Evolutionary conservation across 1,284 basidiomycete species (phyloP).

Genomic region (Sutorius eximius): DNA sequence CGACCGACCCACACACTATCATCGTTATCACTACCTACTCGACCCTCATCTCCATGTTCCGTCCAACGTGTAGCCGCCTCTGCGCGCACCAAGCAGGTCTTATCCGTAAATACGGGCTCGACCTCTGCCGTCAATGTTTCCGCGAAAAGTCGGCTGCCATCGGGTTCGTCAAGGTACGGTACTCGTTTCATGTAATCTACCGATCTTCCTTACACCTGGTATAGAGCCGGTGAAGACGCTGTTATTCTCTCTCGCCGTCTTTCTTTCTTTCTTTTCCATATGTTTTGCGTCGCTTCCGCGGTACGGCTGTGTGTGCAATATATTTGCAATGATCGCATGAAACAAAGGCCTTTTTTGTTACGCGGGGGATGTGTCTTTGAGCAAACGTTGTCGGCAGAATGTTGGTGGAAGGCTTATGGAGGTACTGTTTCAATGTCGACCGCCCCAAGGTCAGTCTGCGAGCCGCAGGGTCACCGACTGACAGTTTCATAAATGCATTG

Average conservation of each 20-base stretch:
- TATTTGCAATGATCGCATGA: slow-evolving; percentile 16
- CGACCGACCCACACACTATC: not conserved
- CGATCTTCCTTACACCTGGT: not conserved
- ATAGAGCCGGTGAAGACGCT: slow-evolving; percentile 21
- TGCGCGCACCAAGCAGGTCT: slow-evolving; percentile 96
- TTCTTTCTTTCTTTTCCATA: not conserved
- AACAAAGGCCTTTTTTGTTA: slow-evolving; percentile 16
- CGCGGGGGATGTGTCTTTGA: not conserved
- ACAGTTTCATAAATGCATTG: too few species aligned
- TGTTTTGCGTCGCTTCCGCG: not conserved
- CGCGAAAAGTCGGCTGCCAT: slow-evolving; percentile 92
- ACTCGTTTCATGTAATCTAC: too few species aligned
- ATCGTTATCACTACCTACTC: not conserved
- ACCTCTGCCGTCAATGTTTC: slow-evolving; percentile 98
- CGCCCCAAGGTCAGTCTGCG: too few species aligned
- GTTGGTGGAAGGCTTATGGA: too few species aligned
- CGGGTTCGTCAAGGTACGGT: slow-evolving; percentile 88
- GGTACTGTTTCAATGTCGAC: too few species aligned
- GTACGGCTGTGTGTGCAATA: slow-evolving; percentile 3
- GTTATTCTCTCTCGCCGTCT: too few species aligned
- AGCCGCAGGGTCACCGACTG: too few species aligned
- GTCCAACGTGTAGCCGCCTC: slow-evolving; percentile 65
- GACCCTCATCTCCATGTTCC: not conserved
- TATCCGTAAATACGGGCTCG: slow-evolving; percentile 92
- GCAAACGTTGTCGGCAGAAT: too few species aligned